Evolutionary conservation across 108 stramenopile genomes (phyloP), one percentile per base, ranked within the genome.

Genomic region (Nitzschia palea): DNA sequence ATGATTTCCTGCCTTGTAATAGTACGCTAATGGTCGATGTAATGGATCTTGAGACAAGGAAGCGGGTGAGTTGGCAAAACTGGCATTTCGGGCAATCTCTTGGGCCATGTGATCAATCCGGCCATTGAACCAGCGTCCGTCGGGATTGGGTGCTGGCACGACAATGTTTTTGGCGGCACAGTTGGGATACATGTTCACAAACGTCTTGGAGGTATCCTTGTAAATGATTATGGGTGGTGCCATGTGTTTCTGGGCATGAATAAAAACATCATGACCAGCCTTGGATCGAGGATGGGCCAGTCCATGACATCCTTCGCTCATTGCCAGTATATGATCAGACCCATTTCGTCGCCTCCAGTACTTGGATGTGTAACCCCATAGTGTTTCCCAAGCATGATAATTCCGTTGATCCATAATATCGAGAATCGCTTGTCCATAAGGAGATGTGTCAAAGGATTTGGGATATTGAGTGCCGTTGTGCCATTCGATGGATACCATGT

Each of bases 71-170:
- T 26, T 10, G 4, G 1, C 2, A 25, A 66, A 36, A 54, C 51
- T 54, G 2, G 53, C 52, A 22, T 54, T 54, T 10, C 12, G 4
- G 4, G 65, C 53, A 54, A 66, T 66, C 1, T 26, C 26, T 27
- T 52, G 17, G 20, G 65, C 51, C 34, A 37, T 62, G 22, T 17
- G 12, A 45, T 80, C 70, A 23, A 67, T 20, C 25, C 33, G 23
- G 6, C 79, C 79, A 71, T 80, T 80, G 65, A 76, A 80, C 69
- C 70, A 76, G 17, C 70, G 47, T 30, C 79, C 79, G 40, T 80
- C 68, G 1, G 70, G 68, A 56, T 71, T 80, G 45, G 79, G 79
- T 32, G 68, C 70, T 8, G 79, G 79, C 63, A 80, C 40, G 1
- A 80, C 15, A 14, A 80, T 63, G 40, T 80, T 80, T 61, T 75